Evolutionary conservation across 345 rosid species (phyloP), one percentile per base, ranked within the genome.

Genomic region (Citrus sp.): DNA sequence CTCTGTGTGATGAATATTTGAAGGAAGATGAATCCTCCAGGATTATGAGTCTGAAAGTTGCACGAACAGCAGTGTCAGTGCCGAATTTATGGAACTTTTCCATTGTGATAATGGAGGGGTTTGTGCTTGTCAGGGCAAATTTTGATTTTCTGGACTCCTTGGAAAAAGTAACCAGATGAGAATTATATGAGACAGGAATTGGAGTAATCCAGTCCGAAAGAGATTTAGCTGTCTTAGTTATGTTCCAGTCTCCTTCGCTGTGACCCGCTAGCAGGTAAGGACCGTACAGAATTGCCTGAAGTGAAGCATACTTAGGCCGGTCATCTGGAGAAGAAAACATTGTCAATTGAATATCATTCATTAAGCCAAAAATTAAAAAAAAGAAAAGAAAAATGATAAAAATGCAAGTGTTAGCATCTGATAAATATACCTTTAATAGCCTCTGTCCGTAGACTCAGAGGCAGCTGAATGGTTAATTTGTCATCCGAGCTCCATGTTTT

Each of bases 251-350:
- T 28, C 89, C 92, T 42, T 70, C 82, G 7, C 87, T 90, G 76
- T 79, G 85, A 42, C 97, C 97, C 4, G 91, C 92, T 76, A 95
- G 94, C 65, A 94, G 87, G 81, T 91, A 90, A 9, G 97, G 98
- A 3, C 99, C 99, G 75, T 88, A 96, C 6, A 96, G 93, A 79
- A 96, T 90, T 25, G 98, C 98, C 55, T 84, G 90, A 68, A 96
- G 16, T 9, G 97, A 92, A 75, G 91, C 80, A 73, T 89, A 89
- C 72, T 91, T 90, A 0, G 92, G 75, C 61, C 99, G 84, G 71
- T 95, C 99, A 86, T 95, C 98, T 94, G 89, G 69, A 87, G 32
- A 27, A 74, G 58, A 54, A 54, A 22, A 16, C 2, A 67, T 73
- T 67, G 67, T 69, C 46, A 77, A 54, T 54, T 54, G 58, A n/a